Conservation (phyloP, 129 eudicot species). For the Kitagawia praeruptora region DNA sequence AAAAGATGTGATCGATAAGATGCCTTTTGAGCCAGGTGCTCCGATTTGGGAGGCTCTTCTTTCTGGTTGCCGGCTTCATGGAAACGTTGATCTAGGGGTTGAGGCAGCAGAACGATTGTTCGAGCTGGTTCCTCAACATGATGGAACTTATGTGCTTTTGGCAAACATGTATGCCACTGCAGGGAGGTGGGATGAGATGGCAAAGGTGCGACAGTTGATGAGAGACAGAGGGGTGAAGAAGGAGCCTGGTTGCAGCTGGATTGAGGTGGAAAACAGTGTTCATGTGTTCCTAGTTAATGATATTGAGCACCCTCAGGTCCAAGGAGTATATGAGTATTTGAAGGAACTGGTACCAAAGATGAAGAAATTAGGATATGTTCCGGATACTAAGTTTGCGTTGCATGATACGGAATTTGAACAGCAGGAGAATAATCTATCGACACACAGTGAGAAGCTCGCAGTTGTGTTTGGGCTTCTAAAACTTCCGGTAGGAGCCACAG, state of each 20-base stretch:
- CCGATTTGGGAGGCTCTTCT: constrained; percentile 76
- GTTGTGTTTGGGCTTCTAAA: constrained; percentile 68
- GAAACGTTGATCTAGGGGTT: constrained; percentile 63
- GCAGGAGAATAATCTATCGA: constrained; percentile 63
- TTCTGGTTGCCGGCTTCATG: constrained; percentile 66
- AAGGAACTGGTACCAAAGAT: constrained; percentile 41
- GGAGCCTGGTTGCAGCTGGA: constrained; percentile 95
- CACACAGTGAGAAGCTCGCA: constrained; percentile 88
- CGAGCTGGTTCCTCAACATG: constrained; percentile 58
- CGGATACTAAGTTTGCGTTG: constrained; percentile 53
- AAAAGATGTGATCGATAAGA: constrained; percentile 33
- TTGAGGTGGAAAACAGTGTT: constrained; percentile 69
- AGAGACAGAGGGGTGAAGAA: constrained; percentile 83
- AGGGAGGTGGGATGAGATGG: constrained; percentile 59
- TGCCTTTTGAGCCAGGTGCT: constrained; percentile 70
- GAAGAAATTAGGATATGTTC: constrained; percentile 50
- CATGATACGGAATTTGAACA: constrained; percentile 76
- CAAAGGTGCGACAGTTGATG: constrained; percentile 63
- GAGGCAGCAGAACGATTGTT: constrained; percentile 62
- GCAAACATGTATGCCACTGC: constrained; percentile 64
- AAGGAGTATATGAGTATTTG: constrained; percentile 52
- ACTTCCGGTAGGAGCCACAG: constrained; percentile 64
- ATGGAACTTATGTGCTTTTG: constrained; percentile 70
- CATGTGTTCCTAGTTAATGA: constrained; percentile 85
- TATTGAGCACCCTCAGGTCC: constrained; percentile 64